Base-by-base conservation (phyloP, 2,329 filamentous ascomycete genomes). In the Neofusicoccum cordaticola region DNA sequence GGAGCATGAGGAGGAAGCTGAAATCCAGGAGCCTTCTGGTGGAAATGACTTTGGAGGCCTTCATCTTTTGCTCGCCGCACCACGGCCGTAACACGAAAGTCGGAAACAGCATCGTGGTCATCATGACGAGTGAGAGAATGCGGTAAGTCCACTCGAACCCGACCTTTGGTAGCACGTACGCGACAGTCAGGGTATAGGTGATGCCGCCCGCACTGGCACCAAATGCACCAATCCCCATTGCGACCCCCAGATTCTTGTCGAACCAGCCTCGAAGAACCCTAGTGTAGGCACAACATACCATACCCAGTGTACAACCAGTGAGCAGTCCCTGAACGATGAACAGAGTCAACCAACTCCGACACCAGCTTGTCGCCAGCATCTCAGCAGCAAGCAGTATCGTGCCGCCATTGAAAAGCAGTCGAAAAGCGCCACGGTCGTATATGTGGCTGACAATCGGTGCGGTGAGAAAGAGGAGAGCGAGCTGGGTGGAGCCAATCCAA, bases 401-500 rank as follows among this genome's bases (percentile, higher is more conserved):
- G 1, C 75, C 75, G 9, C 68, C 66, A n/a, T 70, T 70, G 53
- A 76, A 75, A 37, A 74, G 67, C 35, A 66, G 47, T 13, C 69
- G 67, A 52, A 77, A 73, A 64, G 73, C 71, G 19, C 74, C 74
- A 13, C 68, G 64, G 64, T 77, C 75, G 42, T 75, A 68, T 1
- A 76, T 65, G 1, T 67, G 41, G 7, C 74, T 74, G 1, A 72
- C 70, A 0, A 72, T 71, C 2, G 74, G 69, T 37, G 74, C 75
- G 1, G 74, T 67, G 13, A 73, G 68, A 19, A 75, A 76, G 1
- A 74, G 71, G n/a, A 77, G 69, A 22, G 72, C 72, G 2, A 75
- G 65, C 66, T 77, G 75, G 1, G 74, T 72, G 22, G 71, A 74
- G 7, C 75, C 76, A 31, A 78, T 77, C 74, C 74, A 77, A 7